Evolutionary conservation across 169 alveolate genomes (phyloP).

Genomic region (Plasmodium vivax): DNA sequence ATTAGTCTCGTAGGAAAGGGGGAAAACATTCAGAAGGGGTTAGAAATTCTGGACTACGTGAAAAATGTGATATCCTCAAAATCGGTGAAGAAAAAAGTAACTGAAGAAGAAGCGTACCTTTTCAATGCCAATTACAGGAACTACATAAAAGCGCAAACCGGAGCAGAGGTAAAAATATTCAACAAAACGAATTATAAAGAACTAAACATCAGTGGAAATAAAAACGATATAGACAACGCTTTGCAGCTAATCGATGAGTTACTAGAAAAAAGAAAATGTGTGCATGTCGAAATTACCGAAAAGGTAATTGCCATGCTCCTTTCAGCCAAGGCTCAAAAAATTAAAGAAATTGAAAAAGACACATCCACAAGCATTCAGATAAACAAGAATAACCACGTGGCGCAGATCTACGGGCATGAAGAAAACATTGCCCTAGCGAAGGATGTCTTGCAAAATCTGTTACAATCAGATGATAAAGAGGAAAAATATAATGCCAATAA

Average conservation of each 20-base stretch:
- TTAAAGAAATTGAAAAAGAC: slow-evolving; percentile 70
- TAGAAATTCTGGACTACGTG: slow-evolving; percentile 47
- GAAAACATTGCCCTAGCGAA: slow-evolving; percentile 49
- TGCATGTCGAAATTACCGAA: slow-evolving; percentile 46
- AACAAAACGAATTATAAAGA: slow-evolving; percentile 53
- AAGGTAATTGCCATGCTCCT: slow-evolving; percentile 51
- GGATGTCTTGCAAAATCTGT: slow-evolving; percentile 44
- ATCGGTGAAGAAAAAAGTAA: slow-evolving; percentile 55
- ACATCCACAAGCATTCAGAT: slow-evolving; percentile 69
- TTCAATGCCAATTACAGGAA: slow-evolving; percentile 59
- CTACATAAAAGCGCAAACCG: slow-evolving; percentile 46
- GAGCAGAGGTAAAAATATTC: slow-evolving; percentile 69
- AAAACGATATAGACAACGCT: slow-evolving; percentile 63
- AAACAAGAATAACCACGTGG: slow-evolving; percentile 41
- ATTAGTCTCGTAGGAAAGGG: slow-evolving; percentile 35
- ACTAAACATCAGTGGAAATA: slow-evolving; percentile 72
- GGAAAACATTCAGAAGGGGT: slow-evolving; percentile 44
- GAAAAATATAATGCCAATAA: slow-evolving; percentile 20
- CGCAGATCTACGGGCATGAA: slow-evolving; percentile 70
- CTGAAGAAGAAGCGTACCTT: slow-evolving; percentile 50
- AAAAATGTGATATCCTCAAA: slow-evolving; percentile 34
- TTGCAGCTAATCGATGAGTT: slow-evolving; percentile 54
- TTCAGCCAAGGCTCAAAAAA: slow-evolving; percentile 69
- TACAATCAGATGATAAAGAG: slow-evolving; percentile 24
- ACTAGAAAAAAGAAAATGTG: slow-evolving; percentile 48